Evolutionary conservation across 495 filamentous ascomycete genomes (phyloP), one percentile per base, ranked within the genome.

Genomic region (Penicillium chermesinum): DNA sequence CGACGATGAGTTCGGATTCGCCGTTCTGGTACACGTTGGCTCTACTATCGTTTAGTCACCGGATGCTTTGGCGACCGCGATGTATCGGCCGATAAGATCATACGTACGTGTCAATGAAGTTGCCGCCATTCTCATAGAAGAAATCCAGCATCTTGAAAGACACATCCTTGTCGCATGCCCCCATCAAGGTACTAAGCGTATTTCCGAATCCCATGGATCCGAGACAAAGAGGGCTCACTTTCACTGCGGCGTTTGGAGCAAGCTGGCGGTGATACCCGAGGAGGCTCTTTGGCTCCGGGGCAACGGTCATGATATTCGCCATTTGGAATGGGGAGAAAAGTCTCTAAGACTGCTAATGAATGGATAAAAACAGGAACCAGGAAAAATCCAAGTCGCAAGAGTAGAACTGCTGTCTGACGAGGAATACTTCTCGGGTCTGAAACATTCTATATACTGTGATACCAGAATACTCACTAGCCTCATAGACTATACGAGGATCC

Each of bases 111-210:
- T 72, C 69, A 41, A 72, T 59, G 48, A 72, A 72, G 48, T 78
- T 79, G 17, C 70, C 76, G 18, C 71, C 72, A 0, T 57, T 40
- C 1, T 55, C 46, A 37, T 54, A 48, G 50, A 67, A 76, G 59
- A 64, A 66, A 52, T 78, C 76, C 3, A 81, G 66, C 32, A 81
- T 64, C 10, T 41, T 41, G 42, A 70, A 70, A 6, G 64, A 47
- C 0, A 36, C 32, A 5, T 64, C 58, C 41, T 71, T 70, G 52
- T 38, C 25, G 25, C 25, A 30, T 10, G 4, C 25, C 10, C 25
- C 25, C 25, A 30, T 30, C 25, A 30, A 5, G 25, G 25, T 10
- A 30, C 25, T 30, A 5, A 30, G 25, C 5, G 25, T 30, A 30
- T 30, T 30, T 30, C 25, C 25, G 10, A 30, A 30, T 30, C 25